phyloP scores from a whole-genome alignment of 139 green algal species.

The Auxenochlorella pyrenoidosa region DNA sequence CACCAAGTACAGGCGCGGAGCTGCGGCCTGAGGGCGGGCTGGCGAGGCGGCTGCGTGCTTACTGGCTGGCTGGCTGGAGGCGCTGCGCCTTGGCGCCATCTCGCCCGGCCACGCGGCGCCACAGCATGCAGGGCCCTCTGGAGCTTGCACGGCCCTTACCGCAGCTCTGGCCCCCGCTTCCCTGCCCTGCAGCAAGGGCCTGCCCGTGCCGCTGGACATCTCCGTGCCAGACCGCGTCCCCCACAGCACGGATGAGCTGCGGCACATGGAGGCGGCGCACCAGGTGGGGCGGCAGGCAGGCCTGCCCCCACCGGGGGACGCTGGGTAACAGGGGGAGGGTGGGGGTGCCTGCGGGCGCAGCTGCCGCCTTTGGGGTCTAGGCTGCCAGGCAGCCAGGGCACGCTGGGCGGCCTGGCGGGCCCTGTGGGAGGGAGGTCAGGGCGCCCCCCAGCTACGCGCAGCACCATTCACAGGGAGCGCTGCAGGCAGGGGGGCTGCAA shows the following conservation, averaged over 20 bases:
- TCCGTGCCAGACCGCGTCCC: slow-evolving; percentile 27
- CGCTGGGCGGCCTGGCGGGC: too few species aligned
- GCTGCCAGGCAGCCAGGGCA: too few species aligned
- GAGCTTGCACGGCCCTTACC: background rate
- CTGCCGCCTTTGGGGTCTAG: too few species aligned
- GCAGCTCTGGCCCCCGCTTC: background rate
- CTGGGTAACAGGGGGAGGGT: too few species aligned
- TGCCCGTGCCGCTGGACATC: slow-evolving; percentile 37
- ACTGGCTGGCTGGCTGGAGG: background rate
- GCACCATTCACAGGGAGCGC: too few species aligned
- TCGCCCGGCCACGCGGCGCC: too few species aligned
- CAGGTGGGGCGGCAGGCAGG: slow-evolving; percentile 13
- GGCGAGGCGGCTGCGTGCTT: background rate
- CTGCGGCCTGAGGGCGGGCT: background rate
- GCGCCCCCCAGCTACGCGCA: too few species aligned
- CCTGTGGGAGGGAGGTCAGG: too few species aligned
- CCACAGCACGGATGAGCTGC: slow-evolving; percentile 46
- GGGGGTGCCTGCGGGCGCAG: too few species aligned
- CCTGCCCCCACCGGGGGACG: too few species aligned
- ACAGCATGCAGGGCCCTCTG: background rate
- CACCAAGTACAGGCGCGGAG: slow-evolving; percentile 40
- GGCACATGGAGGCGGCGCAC: slow-evolving; percentile 54
- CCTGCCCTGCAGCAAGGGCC: slow-evolving; percentile 10
- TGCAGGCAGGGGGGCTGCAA: too few species aligned
- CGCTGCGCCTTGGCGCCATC: too few species aligned